Percentiles rank a stretch among this genome's conserved stretches.
Evolutionary conservation across 192 early-diverging fungal species (phyloP).

Genomic region (Coemansia sp.): DNA sequence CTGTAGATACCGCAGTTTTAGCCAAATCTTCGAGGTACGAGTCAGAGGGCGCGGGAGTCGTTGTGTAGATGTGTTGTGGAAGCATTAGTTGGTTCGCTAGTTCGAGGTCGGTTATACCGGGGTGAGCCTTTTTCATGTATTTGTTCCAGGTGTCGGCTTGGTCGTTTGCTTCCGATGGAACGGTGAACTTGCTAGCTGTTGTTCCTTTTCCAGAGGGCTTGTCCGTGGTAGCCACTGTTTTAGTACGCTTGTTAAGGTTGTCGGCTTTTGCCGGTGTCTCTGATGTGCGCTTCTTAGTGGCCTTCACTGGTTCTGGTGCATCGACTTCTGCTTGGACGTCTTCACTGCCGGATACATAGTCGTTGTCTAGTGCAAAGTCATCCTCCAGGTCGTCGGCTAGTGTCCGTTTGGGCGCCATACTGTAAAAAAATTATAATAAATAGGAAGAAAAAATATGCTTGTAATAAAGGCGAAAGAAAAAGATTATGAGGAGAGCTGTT

Average conservation of each 20-base stretch:
- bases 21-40: constrained; percentile 33
- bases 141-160: constrained; percentile 48
- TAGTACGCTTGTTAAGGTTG: background rate
- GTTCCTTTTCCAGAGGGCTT: constrained; percentile 12
- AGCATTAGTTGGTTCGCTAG: constrained; percentile 31
- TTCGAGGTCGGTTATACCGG: constrained; percentile 37
- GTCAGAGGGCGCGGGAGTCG: background rate
- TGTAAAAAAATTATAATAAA: background rate
- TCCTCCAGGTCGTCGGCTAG: constrained; percentile 48
- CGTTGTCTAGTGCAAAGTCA: constrained; percentile 50
- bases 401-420: constrained; percentile 20
- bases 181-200: constrained; percentile 20
- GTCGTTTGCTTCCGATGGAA: constrained; percentile 20
- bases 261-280: constrained; percentile 7
- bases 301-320: background rate
- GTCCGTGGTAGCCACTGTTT: background rate
- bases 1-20: constrained; percentile 27
- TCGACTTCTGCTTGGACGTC: background rate
- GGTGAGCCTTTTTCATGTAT: constrained; percentile 51
- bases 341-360: constrained; percentile 12
- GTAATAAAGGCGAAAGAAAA: constrained; percentile 5
- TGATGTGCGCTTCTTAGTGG: constrained; percentile 15
- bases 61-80: constrained; percentile 30
- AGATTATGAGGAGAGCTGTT: background rate
- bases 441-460: background rate